Evolutionary conservation across 495 filamentous ascomycete genomes (phyloP).

Genomic region (Neurospora sp.): DNA sequence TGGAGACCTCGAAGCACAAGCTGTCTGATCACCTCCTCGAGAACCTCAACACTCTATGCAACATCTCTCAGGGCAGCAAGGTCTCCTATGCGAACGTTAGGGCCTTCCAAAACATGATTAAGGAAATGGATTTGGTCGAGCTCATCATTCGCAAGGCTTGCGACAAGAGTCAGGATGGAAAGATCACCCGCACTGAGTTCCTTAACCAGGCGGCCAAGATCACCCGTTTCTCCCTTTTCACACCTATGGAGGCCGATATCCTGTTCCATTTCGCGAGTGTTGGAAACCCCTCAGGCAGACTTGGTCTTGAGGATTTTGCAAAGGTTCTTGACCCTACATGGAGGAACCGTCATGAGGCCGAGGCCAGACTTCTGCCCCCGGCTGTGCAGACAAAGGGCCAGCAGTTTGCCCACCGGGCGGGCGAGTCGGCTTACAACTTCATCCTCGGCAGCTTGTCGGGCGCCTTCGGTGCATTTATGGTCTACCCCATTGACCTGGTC

Average conservation of each 20-base stretch:
- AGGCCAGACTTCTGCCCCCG: constrained; percentile 13
- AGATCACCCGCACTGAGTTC: constrained; percentile 89
- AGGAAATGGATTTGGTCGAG: constrained; percentile 96
- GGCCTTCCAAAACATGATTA: constrained; percentile 93
- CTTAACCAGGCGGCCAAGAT: constrained; percentile 85
- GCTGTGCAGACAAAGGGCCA: constrained; percentile 20
- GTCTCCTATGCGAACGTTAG: constrained; percentile 96
- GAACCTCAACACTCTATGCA: constrained; percentile 87
- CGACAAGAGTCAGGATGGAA: constrained; percentile 73
- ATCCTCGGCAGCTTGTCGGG: constrained; percentile 79
- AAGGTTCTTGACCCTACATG: constrained; percentile 93
- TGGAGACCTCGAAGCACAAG: constrained; percentile 90
- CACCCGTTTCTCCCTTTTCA: constrained; percentile 84
- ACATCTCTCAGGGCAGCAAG: constrained; percentile 83
- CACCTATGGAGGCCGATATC: constrained; percentile 98
- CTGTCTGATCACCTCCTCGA: constrained; percentile 93
- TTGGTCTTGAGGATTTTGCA: constrained; percentile 77
- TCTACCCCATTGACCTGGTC: constrained; percentile 96
- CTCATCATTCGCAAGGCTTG: constrained; percentile 80
- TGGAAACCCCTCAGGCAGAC: constrained; percentile 73
- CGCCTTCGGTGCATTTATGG: constrained; percentile 97
- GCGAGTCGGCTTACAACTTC: constrained; percentile 85
- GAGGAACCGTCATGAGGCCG: constrained; percentile 49
- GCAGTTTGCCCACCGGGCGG: constrained; percentile 46
- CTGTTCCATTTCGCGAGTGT: constrained; percentile 96